phyloP scores from a whole-genome alignment of 108 stramenopile genomes.

The Conticribra weissflogii region DNA sequence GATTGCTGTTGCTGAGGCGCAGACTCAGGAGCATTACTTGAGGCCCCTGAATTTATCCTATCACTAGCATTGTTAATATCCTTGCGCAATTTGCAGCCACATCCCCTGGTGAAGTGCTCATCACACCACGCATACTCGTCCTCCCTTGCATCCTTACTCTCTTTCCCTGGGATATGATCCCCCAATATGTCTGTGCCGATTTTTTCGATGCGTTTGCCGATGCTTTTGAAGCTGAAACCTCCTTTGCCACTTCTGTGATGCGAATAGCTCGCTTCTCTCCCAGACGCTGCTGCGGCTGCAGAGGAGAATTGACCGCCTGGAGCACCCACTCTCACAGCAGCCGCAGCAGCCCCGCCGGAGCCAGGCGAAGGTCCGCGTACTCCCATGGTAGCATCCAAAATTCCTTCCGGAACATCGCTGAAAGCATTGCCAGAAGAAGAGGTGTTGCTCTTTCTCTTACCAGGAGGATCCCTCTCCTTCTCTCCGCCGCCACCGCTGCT shows the following conservation, averaged over 20 bases:
- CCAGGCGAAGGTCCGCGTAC: neutral
- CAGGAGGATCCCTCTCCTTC: conserved; percentile 5
- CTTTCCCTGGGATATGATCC: neutral
- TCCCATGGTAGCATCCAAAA: conserved; percentile 17
- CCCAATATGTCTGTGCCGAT: conserved; percentile 15
- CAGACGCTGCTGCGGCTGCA: conserved; percentile 18
- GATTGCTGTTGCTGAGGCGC: conserved; percentile 15
- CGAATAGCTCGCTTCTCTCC: neutral
- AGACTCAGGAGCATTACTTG: neutral
- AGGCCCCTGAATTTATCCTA: neutral
- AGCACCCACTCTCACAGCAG: conserved; percentile 25
- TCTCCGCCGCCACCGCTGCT: neutral
- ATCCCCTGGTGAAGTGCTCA: conserved; percentile 56
- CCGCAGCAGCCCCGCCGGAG: conserved; percentile 6
- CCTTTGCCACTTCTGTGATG: neutral
- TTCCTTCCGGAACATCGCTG: conserved; percentile 41
- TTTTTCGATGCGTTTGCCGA: conserved; percentile 47
- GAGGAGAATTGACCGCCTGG: conserved; percentile 28
- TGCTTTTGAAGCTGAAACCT: conserved; percentile 42
- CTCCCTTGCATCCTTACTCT: conserved; percentile 21
- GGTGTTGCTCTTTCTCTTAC: conserved; percentile 15
- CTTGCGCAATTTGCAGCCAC: conserved; percentile 30
- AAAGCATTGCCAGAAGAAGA: too few species aligned
- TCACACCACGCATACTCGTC: conserved; percentile 57
- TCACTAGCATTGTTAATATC: conserved; percentile 1